Base-by-base conservation (phyloP, 2,329 filamentous ascomycete genomes). In the Metarhizium album region DNA sequence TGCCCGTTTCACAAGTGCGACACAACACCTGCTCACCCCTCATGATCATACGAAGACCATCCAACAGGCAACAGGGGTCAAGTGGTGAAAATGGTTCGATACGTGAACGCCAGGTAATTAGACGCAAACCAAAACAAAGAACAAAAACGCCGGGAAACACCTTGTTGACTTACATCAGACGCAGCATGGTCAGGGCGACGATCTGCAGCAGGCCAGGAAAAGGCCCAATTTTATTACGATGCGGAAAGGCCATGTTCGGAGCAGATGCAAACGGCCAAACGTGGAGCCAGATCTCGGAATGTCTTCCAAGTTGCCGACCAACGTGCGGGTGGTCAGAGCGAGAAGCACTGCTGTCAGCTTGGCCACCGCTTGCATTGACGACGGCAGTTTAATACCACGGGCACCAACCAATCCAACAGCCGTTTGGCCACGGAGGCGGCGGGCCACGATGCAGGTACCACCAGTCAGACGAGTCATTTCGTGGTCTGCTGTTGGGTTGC, bases 401-500 rank as follows among this genome's bases (percentile, higher is more conserved):
- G 4, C 16, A 16, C 4, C 14, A 6, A n/a, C 35, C 35, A 38
- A n/a, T 38, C 16, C 11, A 14, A 6, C 35, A 38, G 4, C 5
- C 11, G 29, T 5, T 24, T 40, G 4, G 33, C 4, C 24, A 23
- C 8, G 38, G 37, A 24, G 24, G 27, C 18, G 33, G 24, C 38
- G 46, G 46, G 35, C 46, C 37, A 42, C 46, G 48, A 54, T 52
- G 52, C 55, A 58, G 56, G 56, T 54, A 56, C 56, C 48, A 46
- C 56, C 57, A 57, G 48, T 58, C 52, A 56, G 43, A 49, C 46
- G 24, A 23, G 22, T 42, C 35, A 33, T 47, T 29, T 22, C 38
- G n/a, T 42, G 49, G 45, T 53, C 57, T 55, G 54, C 57, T 42
- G 29, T 35, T 40, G 48, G 48, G 27, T 48, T 54, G 46, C 9